phyloP scores from a whole-genome alignment of 768 basidiomycete species.

The Pholiota conissans region DNA sequence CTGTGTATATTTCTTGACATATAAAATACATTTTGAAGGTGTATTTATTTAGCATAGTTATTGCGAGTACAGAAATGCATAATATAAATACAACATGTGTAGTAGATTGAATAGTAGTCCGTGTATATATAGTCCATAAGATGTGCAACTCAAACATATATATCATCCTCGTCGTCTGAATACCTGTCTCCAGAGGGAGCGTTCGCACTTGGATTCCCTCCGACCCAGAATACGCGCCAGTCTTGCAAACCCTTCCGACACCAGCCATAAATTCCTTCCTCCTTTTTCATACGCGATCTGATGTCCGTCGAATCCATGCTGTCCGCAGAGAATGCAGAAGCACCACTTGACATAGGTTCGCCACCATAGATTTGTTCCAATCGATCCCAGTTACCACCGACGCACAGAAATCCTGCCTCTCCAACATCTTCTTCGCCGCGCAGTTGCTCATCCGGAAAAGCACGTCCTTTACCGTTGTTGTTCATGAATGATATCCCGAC shows the following conservation, averaged over 20 bases:
- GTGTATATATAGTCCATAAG: not conserved
- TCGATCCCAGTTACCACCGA: conserved; percentile 53
- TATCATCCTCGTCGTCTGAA: conserved; percentile 7
- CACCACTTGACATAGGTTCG: conserved; percentile 42
- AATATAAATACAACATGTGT: not conserved
- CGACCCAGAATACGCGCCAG: conserved; percentile 84
- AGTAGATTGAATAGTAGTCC: not conserved
- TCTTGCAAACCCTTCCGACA: conserved; percentile 70
- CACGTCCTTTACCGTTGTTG: conserved; percentile 51
- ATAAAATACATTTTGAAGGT: too few relatives aligned
- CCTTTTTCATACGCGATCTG: conserved; percentile 41
- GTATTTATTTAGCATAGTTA: too few relatives aligned
- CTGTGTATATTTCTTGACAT: too few relatives aligned
- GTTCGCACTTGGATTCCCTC: conserved; percentile 38
- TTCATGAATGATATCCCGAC: conserved; percentile 51
- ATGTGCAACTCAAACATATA: conserved; percentile 3
- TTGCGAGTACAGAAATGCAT: not conserved
- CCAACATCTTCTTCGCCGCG: conserved; percentile 65
- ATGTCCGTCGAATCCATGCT: conserved; percentile 58
- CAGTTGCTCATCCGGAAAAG: conserved; percentile 45
- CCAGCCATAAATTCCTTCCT: conserved; percentile 80
- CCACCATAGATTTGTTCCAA: conserved; percentile 34
- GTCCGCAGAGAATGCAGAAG: conserved; percentile 45
- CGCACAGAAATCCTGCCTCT: conserved; percentile 55
- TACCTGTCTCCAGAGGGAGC: not conserved